Conservation (phyloP, 176 grass and related monocot genomes). For the barley (Hordeum vulgare) region DNA sequence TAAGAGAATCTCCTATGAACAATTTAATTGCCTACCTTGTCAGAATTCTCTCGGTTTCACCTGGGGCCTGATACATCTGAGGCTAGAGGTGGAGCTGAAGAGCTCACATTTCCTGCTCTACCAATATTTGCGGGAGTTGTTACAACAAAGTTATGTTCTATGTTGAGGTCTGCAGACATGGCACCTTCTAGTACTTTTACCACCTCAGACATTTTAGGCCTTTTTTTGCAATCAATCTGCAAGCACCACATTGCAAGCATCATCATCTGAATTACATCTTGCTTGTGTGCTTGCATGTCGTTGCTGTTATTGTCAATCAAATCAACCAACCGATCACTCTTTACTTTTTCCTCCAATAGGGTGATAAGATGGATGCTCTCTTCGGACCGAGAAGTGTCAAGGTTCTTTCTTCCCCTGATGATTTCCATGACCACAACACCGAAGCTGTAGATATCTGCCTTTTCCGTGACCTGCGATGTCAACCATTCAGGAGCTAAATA, state of each 20-base stretch:
- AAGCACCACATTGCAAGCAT: constrained; percentile 51
- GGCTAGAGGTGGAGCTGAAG: constrained; percentile 1
- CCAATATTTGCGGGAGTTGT: not conserved
- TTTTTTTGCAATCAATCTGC: constrained; percentile 28
- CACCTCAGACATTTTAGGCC: constrained; percentile 48
- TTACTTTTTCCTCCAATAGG: not conserved
- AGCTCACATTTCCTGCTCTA: not conserved
- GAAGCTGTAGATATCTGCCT: not conserved
- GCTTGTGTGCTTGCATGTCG: not conserved
- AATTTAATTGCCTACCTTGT: not conserved
- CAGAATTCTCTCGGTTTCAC: not conserved
- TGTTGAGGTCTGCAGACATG: not conserved
- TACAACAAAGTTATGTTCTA: constrained; percentile 21
- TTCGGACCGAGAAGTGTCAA: not conserved
- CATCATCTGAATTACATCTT: constrained; percentile 11
- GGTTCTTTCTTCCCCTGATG: not conserved
- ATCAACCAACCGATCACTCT: not conserved
- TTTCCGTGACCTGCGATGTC: not conserved
- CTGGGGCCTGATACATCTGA: constrained; percentile 31
- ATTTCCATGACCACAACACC: not conserved
- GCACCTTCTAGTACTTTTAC: constrained; percentile 43
- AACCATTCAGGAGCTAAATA: constrained; percentile 2
- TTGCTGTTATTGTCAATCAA: not conserved
- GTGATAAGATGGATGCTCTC: not conserved
- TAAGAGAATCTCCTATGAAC: not conserved